Evolutionary conservation across 768 basidiomycete species (phyloP), one percentile per base, ranked within the genome.

Genomic region (Kwoniella sp.): DNA sequence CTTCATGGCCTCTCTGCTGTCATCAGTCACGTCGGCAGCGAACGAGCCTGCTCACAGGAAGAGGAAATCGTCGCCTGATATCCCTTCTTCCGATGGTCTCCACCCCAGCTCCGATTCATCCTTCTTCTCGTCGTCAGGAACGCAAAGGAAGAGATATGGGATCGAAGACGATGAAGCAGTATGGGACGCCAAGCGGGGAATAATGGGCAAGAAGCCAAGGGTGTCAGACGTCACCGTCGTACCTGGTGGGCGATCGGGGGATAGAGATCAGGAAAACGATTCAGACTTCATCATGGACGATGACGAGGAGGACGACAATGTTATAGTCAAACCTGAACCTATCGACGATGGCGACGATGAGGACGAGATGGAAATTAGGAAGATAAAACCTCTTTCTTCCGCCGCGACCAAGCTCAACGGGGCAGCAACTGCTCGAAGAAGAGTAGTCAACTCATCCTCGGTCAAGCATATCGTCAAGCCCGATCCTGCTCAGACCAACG

Each of bases 1-100:
- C 70, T 92, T 99, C 70, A 90, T 99, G 91, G 86, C 87, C 0
- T 86, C 85, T 38, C 81, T 99, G 0, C 82, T 99, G 11, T 89
- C 88, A 65, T 80, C 73, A 13, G 75, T 78, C 34, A 82, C 78
- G 28, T 77, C 82, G 4, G 74, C 82, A 2, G 25, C 71, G 0
- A 65, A 52, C 23, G 63, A 65, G 13, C 58, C 51, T 8, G 71
- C 64, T 26, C 34, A 45, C 86, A 78, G 91, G 88, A 72, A 90
- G 87, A 66, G 82, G 81, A 63, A 76, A 82, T 73, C 84, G 38
- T 81, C 79, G 7, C 78, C 76, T 28, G 78, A 75, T 22, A 71
- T 73, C 26, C 76, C 76, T 12, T 73, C 72, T 22, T 77, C 77
- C 0, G 79, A 80, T 22, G 65, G 62, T 3, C 34, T 70, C 13